These are phyloP conservation scores for Cryptomeria japonica DNA, from an alignment of 75 land plant genomes.

Conservation along the genomic window DNA sequence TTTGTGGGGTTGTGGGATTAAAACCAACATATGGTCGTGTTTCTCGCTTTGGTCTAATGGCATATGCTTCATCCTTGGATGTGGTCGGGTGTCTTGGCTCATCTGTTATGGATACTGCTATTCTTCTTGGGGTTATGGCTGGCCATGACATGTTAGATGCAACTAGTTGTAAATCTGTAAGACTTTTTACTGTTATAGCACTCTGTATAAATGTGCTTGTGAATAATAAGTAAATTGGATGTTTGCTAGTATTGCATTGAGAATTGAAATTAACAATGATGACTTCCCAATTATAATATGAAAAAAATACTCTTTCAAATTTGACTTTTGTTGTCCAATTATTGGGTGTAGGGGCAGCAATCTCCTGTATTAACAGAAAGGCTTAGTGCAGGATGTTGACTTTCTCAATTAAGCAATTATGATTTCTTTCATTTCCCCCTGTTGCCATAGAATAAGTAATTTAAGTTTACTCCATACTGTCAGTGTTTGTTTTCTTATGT, in stretches of 20 bases:
- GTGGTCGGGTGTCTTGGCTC: constrained; percentile 89
- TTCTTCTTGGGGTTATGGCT: constrained; percentile 77
- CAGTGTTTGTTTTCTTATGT: neutral
- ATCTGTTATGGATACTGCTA: constrained; percentile 80
- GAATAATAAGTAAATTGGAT: neutral
- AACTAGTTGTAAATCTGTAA: constrained; percentile 74
- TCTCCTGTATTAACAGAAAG: neutral
- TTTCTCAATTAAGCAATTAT: neutral
- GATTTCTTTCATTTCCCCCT: neutral
- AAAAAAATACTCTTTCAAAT: neutral
- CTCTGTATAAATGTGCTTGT: neutral
- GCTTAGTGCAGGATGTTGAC: neutral
- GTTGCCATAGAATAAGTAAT: neutral
- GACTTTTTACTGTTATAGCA: neutral
- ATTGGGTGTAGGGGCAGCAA: neutral
- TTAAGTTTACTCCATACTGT: neutral
- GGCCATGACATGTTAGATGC: constrained; percentile 87
- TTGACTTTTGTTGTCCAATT: neutral
- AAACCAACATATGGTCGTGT: constrained; percentile 98
- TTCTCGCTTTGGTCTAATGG: constrained; percentile 94
- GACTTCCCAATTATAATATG: neutral
- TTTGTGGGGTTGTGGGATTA: constrained; percentile 95
- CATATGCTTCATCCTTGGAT: constrained; percentile 96
- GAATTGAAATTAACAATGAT: neutral
- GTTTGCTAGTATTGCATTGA: neutral